Evolutionary conservation across 108 stramenopile species (phyloP).

Genomic region (Skeletonema grethae): DNA sequence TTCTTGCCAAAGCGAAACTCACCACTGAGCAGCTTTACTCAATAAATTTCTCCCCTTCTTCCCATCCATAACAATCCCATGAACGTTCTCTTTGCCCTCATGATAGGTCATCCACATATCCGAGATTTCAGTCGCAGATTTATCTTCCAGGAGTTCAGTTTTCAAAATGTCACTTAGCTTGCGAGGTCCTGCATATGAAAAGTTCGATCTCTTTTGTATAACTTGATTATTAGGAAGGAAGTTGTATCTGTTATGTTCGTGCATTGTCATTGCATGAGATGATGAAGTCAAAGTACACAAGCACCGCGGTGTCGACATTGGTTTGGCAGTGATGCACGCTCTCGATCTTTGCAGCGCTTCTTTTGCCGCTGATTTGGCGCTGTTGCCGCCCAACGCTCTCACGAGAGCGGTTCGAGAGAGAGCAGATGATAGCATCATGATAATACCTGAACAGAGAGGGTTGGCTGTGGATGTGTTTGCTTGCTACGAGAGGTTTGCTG

Average conservation of each 20-base stretch:
- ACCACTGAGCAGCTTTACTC: constrained; percentile 54
- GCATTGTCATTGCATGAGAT: not conserved
- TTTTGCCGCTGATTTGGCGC: not conserved
- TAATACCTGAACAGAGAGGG: not conserved
- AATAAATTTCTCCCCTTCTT: constrained; percentile 53
- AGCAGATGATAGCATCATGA: not conserved
- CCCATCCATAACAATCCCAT: constrained; percentile 50
- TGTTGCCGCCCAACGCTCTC: not conserved
- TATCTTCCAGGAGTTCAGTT: constrained; percentile 64
- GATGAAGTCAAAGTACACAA: not conserved
- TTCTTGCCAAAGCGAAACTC: constrained; percentile 6
- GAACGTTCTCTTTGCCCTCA: constrained; percentile 63
- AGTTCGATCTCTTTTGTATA: constrained; percentile 22
- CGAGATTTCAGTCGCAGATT: constrained; percentile 60
- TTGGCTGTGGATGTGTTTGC: no score
- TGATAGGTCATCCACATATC: constrained; percentile 85
- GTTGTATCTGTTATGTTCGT: not conserved
- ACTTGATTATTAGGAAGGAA: not conserved
- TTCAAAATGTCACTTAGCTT: constrained; percentile 78
- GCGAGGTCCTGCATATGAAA: constrained; percentile 62
- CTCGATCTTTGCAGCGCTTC: not conserved
- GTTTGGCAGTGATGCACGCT: not conserved
- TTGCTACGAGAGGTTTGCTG: no score
- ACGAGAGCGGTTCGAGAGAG: not conserved
- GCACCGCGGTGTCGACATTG: not conserved